phyloP scores from a whole-genome alignment of 2,329 filamentous ascomycete species.

The Sporothrix variecibatus region DNA sequence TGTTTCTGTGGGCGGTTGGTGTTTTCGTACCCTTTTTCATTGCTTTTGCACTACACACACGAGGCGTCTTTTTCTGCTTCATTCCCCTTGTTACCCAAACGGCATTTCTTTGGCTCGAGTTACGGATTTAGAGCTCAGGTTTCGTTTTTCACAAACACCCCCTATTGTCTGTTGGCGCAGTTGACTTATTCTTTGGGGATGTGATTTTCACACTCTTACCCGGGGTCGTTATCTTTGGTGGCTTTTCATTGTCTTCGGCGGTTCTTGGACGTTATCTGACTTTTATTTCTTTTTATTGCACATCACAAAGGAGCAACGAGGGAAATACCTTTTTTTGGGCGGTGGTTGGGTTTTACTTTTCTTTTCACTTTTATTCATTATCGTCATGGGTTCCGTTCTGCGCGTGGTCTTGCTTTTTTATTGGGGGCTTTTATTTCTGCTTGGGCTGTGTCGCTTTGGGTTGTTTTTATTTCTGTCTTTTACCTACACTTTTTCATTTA shows the following conservation, averaged over 20 bases:
- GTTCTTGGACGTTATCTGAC: not conserved
- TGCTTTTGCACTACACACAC: not conserved
- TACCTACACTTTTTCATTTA: not conserved
- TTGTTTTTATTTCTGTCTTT: not conserved
- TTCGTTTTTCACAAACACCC: not conserved
- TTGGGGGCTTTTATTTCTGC: not conserved
- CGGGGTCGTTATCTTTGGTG: not conserved
- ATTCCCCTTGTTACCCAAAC: not conserved
- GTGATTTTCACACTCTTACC: not conserved
- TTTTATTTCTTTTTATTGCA: not conserved
- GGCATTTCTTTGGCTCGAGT: not conserved
- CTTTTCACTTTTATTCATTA: not conserved
- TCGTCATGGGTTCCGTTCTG: conserved; percentile 10
- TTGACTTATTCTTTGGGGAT: not conserved
- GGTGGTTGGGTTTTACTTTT: conserved; percentile 16
- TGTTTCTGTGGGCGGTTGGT: not conserved
- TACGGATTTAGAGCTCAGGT: conserved; percentile 14
- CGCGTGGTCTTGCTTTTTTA: not conserved
- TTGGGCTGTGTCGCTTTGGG: not conserved
- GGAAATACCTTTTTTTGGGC: not conserved
- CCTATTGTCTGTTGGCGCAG: conserved; percentile 19
- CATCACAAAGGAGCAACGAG: conserved; percentile 20
- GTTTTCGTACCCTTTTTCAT: not conserved
- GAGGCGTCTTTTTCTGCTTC: not conserved
- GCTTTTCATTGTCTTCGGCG: not conserved